Conservation (phyloP, 2,329 filamentous ascomycete genomes). For the Colletotrichum sp. region DNA sequence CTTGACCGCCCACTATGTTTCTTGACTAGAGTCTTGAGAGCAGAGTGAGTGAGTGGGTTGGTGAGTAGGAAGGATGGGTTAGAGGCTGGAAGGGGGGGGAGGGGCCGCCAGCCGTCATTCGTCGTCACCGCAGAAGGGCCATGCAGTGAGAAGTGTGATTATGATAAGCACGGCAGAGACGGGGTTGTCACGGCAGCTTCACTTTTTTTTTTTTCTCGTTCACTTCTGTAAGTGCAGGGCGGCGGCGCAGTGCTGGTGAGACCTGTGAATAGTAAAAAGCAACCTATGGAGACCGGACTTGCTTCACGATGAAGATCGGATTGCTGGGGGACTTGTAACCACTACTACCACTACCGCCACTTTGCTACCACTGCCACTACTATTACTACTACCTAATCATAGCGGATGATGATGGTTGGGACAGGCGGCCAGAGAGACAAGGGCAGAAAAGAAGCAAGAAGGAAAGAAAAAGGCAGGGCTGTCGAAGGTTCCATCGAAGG, state of each 20-base stretch:
- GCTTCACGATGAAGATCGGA: not conserved
- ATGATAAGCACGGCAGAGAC: not conserved
- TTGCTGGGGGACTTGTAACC: not conserved
- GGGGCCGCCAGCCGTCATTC: not conserved
- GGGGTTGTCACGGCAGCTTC: not conserved
- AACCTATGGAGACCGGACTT: not conserved
- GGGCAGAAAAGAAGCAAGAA: not conserved
- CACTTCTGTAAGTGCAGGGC: not conserved
- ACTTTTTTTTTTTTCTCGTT: not conserved
- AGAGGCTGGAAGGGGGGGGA: not conserved
- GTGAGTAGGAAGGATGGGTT: not conserved
- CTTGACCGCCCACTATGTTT: not conserved
- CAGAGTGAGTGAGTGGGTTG: not conserved
- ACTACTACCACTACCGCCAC: not conserved
- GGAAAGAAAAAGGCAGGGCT: conserved; percentile 10
- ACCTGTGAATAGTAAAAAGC: not conserved
- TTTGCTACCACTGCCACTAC: not conserved
- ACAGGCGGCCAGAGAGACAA: not conserved
- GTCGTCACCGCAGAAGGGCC: not conserved
- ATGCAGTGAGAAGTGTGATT: not conserved
- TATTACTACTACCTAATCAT: not conserved
- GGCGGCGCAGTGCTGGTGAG: not conserved
- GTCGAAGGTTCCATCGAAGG: conserved; percentile 2
- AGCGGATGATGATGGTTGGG: not conserved
- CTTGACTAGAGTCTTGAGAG: not conserved